Evolutionary conservation across 345 rosid genomes (phyloP).

Genomic region (Pugionium cornutum): DNA sequence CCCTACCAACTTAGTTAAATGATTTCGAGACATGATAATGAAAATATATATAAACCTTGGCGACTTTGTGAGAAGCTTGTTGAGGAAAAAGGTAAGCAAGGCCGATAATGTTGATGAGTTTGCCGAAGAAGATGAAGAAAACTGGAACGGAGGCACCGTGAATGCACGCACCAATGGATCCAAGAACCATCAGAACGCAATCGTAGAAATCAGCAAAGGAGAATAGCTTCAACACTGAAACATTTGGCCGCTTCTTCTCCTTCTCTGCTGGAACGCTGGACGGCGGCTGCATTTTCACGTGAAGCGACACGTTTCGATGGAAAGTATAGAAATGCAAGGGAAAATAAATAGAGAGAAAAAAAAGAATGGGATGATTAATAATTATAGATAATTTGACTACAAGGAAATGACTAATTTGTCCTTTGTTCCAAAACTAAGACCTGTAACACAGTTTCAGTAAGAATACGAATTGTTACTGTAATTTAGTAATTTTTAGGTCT

Average conservation of each 20-base stretch:
- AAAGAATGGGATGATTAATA: not conserved
- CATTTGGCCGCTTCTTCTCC: constrained; percentile 43
- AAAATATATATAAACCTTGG: constrained; percentile 51
- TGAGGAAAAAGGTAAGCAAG: constrained; percentile 85
- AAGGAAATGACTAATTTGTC: not conserved
- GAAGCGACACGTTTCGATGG: constrained; percentile 16
- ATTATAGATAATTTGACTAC: not conserved
- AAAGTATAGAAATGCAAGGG: not conserved
- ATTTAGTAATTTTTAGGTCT: too few species aligned
- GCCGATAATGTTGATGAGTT: constrained; percentile 79
- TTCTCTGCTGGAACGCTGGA: constrained; percentile 17
- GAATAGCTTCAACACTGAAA: constrained; percentile 65
- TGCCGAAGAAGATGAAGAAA: constrained; percentile 92
- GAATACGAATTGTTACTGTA: too few species aligned
- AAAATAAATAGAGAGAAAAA: not conserved
- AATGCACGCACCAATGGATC: constrained; percentile 77
- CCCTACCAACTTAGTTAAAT: not conserved
- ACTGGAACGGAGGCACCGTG: constrained; percentile 96
- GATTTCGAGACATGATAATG: not conserved
- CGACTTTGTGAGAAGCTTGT: constrained; percentile 83
- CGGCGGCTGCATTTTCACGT: constrained; percentile 38
- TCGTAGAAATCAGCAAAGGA: constrained; percentile 81
- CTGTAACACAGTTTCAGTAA: not conserved
- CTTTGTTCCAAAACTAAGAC: not conserved
- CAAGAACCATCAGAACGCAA: constrained; percentile 67